phyloP scores from a whole-genome alignment of 345 rosid species.

The Aegle marmelos region DNA sequence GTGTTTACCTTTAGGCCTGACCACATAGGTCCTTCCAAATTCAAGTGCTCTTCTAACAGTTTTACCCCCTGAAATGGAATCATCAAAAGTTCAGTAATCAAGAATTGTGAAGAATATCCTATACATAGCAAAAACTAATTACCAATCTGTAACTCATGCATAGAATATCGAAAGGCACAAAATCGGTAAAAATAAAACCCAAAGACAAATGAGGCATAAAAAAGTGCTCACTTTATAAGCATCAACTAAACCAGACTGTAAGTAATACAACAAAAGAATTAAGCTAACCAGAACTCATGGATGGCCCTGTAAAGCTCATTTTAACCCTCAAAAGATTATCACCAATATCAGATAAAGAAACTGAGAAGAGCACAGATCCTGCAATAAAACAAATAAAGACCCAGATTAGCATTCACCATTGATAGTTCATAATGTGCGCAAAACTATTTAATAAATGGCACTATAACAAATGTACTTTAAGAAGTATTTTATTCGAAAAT shows the following conservation, averaged over 20 bases:
- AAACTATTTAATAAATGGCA: not conserved
- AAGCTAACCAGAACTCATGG: conserved; percentile 65
- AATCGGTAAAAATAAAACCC: not conserved
- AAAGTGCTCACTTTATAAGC: not conserved
- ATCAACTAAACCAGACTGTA: not conserved
- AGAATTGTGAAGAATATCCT: not conserved
- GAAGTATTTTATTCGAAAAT: not conserved
- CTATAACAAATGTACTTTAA: not conserved
- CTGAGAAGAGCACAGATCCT: conserved; percentile 19
- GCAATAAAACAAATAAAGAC: conserved; percentile 21
- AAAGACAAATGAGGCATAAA: not conserved
- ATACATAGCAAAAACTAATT: not conserved
- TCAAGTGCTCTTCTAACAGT: conserved; percentile 53
- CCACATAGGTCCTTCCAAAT: conserved; percentile 93
- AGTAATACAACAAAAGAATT: not conserved
- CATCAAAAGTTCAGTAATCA: not conserved
- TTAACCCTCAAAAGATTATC: conserved; percentile 20
- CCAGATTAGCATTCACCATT: not conserved
- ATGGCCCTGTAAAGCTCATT: conserved; percentile 79
- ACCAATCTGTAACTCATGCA: not conserved
- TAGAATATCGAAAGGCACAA: not conserved
- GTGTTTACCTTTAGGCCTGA: conserved; percentile 94
- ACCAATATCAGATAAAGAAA: not conserved
- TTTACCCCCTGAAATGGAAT: conserved; percentile 41
- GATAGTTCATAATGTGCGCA: not conserved